A percentile compares a stretch with the other conserved stretches of the same genome.
Conservation (phyloP, 2,329 filamentous ascomycete species). For the Fusarium penzigii region DNA sequence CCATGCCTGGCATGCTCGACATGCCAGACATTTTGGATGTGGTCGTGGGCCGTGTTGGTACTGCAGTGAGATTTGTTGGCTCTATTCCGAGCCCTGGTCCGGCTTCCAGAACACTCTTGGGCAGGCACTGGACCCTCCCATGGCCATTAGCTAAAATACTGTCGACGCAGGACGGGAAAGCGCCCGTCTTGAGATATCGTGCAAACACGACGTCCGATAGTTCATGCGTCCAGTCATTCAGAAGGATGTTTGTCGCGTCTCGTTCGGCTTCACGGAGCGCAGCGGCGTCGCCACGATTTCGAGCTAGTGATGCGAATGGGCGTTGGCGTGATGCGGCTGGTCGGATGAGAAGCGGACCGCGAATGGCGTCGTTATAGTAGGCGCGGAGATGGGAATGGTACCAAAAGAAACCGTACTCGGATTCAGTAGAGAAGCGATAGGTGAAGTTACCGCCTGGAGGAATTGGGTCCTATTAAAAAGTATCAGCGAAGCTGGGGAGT, state of each 20-base stretch:
- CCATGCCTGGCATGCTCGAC: no score
- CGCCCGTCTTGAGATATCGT: slow-evolving; percentile 1
- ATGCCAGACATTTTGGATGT: no score
- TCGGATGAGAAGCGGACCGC: background rate
- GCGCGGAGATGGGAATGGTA: slow-evolving; percentile 3
- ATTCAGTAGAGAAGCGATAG: background rate
- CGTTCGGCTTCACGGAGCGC: background rate
- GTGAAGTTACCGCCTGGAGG: slow-evolving; percentile 1
- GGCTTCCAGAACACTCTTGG: slow-evolving; percentile 4
- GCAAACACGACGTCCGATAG: background rate
- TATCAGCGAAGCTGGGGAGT: no score
- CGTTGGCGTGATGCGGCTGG: background rate
- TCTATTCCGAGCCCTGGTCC: no score
- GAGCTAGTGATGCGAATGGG: background rate
- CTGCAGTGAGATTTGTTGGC: no score
- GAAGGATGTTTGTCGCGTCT: background rate
- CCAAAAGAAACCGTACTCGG: slow-evolving; percentile 1
- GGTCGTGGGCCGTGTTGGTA: no score
- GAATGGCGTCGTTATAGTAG: background rate
- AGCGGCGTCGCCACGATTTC: background rate
- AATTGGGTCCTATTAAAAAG: background rate
- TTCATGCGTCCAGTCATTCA: slow-evolving; percentile 1
- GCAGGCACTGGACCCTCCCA: slow-evolving; percentile 1
- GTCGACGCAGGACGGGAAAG: background rate
- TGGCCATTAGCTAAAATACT: background rate